Evolutionary conservation across 2,329 filamentous ascomycete genomes (phyloP), one percentile per base, ranked within the genome.

Genomic region (Scedosporium aurantiacum): DNA sequence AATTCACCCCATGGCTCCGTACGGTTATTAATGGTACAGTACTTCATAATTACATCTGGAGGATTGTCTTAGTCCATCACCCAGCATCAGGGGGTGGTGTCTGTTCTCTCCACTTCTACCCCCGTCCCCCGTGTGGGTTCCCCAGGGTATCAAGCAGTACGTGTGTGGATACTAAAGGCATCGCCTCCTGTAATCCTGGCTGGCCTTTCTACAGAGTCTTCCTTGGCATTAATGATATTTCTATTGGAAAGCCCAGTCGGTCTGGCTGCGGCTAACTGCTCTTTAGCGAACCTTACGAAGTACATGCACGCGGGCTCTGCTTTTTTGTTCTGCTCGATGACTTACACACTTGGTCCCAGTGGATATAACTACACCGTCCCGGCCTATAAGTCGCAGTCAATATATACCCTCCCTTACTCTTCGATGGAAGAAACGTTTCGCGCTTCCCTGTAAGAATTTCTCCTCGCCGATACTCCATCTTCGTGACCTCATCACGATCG

Each of bases 211-310:
- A 28, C 47, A 32, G 25, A 14, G n/a, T 41, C 25, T 12, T 47
- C 10, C 57, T 60, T 60, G 57, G 57, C 57, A 60, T 52, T 37
- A 37, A 43, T 27, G 45, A 41, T 16, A 4, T 10, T 16, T 12
- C 18, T 28, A 5, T 27, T 45, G 57, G 23, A 50, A 60, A 23
- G 27, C 47, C 57, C n/a, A 37, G 57, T 60, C 57, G 41, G 43
- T 60, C 57, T 43, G 25, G 14, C 57, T 60, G 57, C 57, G 57
- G 57, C 41, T 50, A 27, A 41, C 43, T 60, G 27, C 57, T 60
- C 25, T 47, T 50, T 10, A 21, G 57, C 43, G 57, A 28, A 14
- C 27, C 43, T 57, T 60, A 21, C 37, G n/a, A 40, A 32, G 28
- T 32, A 32, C 28, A 32, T 45, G 43, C 43, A 45, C 43, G 18